Conservation (phyloP, 73 alveolate species). For the Diophrys appendiculata region DNA sequence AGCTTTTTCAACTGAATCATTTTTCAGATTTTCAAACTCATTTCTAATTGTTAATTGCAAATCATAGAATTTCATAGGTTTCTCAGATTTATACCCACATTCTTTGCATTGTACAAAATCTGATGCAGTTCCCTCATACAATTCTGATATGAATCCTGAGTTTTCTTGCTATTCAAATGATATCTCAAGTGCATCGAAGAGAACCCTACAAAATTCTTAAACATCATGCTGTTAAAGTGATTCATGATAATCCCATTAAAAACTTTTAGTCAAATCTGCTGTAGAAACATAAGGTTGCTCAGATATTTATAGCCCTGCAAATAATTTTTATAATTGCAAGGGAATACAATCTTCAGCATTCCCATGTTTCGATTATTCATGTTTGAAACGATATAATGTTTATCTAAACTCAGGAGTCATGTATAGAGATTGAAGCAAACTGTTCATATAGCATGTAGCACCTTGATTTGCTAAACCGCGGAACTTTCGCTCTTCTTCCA, state of each 20-base stretch:
- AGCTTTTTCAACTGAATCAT: constrained; percentile 91
- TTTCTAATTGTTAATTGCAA: constrained; percentile 86
- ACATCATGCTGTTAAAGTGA: constrained; percentile 17
- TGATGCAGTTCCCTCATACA: constrained; percentile 78
- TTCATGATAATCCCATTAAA: constrained; percentile 10
- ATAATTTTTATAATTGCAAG: constrained; percentile 9
- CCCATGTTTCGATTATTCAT: too few species aligned
- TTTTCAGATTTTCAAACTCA: constrained; percentile 81
- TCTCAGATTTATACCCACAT: constrained; percentile 80
- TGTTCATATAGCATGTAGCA: constrained; percentile 97
- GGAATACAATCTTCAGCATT: constrained; percentile 55
- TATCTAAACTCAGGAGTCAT: constrained; percentile 97
- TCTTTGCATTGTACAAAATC: constrained; percentile 80
- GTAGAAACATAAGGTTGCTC: constrained; percentile 32
- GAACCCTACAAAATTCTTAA: constrained; percentile 14
- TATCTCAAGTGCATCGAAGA: constrained; percentile 83
- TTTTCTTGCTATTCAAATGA: constrained; percentile 69
- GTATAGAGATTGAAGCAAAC: constrained; percentile 90
- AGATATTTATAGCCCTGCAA: background rate
- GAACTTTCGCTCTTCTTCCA: constrained; percentile 65
- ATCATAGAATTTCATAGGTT: constrained; percentile 78
- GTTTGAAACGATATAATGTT: constrained; percentile 71
- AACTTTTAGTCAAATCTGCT: constrained; percentile 3
- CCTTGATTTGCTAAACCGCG: constrained; percentile 94
- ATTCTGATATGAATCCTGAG: constrained; percentile 62